Conservation (phyloP, 176 grass and related monocot genomes). For the Pontederia paniculata region DNA sequence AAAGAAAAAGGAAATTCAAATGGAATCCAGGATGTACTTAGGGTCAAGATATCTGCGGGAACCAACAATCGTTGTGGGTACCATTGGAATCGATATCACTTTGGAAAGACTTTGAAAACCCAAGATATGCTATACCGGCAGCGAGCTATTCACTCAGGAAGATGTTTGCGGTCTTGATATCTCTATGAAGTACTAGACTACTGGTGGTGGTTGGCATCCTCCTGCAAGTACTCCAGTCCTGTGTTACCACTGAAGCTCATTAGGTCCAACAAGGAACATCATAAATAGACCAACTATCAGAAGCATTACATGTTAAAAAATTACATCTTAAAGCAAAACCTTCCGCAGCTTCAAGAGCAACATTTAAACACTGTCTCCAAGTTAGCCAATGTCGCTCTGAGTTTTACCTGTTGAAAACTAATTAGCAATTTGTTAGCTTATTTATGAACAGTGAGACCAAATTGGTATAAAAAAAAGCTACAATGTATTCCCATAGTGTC, state of each 20-base stretch:
- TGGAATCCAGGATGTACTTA: too few relatives aligned
- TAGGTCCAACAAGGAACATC: neutral
- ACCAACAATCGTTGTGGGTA: conserved; percentile 6
- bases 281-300: neutral
- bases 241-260: neutral
- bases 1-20: neutral
- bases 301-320: neutral
- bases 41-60: conserved; percentile 10
- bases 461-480: too few relatives aligned
- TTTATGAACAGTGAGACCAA: too few relatives aligned
- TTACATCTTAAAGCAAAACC: too few relatives aligned
- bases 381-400: neutral
- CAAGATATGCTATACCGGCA: conserved; percentile 19
- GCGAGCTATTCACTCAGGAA: conserved; percentile 10
- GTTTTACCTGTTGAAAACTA: too few relatives aligned
- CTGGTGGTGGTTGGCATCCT: conserved; percentile 13
- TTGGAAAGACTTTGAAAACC: conserved; percentile 6
- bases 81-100: neutral
- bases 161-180: conserved; percentile 16
- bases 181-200: conserved; percentile 22
- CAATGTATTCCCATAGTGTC: too few relatives aligned
- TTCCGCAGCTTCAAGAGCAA: conserved; percentile 19
- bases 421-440: too few relatives aligned
- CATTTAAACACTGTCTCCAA: conserved; percentile 2
- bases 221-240: conserved; percentile 21